These are phyloP conservation scores for Trametes punicea DNA, from an alignment of 768 basidiomycete species.

Conservation along the genomic window DNA sequence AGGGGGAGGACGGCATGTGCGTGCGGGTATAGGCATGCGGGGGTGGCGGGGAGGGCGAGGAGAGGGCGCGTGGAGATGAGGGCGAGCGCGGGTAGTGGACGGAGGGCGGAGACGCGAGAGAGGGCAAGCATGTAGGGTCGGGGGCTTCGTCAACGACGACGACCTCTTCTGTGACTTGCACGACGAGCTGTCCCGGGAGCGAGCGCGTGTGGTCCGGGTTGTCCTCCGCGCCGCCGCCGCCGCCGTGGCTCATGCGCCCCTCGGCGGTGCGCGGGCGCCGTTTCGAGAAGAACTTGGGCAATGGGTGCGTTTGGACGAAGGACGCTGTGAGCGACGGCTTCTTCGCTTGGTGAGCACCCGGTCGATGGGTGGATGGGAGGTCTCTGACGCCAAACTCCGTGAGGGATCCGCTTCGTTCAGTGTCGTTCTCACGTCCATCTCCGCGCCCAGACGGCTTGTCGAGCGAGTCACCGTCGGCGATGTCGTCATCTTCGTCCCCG, in stretches of 20 bases:
- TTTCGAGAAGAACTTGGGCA: background rate
- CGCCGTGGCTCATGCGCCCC: background rate
- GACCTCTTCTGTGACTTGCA: conserved; percentile 8
- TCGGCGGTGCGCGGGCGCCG: conserved; percentile 10
- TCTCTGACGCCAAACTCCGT: background rate
- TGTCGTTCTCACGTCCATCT: background rate
- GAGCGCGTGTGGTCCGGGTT: conserved; percentile 3
- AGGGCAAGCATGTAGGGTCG: background rate
- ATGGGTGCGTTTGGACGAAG: background rate
- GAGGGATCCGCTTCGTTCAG: background rate
- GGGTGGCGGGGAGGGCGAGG: background rate
- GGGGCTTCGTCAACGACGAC: conserved; percentile 4
- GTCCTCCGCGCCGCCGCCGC: background rate
- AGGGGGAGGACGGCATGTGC: background rate
- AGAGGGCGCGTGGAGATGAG: background rate
- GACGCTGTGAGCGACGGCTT: conserved; percentile 2
- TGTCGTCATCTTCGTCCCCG: background rate
- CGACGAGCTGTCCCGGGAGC: conserved; percentile 6
- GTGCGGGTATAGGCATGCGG: background rate
- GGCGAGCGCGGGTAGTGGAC: background rate
- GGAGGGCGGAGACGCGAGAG: background rate
- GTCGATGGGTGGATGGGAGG: background rate
- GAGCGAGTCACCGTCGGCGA: background rate
- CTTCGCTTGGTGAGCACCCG: background rate
- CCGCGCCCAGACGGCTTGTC: background rate